Evolutionary conservation across 169 alveolate genomes (phyloP), one percentile per base, ranked within the genome.

Genomic region (Babesia caballi): DNA sequence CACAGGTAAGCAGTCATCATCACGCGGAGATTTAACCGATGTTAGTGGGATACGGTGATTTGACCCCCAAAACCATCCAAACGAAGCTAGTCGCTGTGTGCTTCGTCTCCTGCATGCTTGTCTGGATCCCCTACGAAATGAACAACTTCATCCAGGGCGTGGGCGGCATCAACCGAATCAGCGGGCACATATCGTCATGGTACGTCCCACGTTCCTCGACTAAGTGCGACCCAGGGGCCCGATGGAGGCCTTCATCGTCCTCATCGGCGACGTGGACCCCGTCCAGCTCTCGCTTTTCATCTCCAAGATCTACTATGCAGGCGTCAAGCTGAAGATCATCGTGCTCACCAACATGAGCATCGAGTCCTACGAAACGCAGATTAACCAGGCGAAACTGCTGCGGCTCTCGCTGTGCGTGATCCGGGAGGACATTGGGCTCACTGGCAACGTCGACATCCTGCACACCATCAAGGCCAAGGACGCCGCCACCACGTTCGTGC

Each of bases 21-120:
- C 2, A 2, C 40, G 21, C 21, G 21, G 23, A 3, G 28, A 15
- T 17, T 28, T 33, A 35, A 33, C 15, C 40, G 3, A 17, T 4
- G 14, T 28, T 65, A 77, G 92, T 88, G 52, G 93, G 93, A 17
- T 88, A 88, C 68, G 93, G 93, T 44, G 93, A 88, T 47, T 60
- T 88, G 53, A 51, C 67, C 30, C 93, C 93, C 3, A 41, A 53
- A 70, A 88, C 86, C 52, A 82, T 76, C 41, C 61, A 77, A 66
- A 83, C 91, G 27, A 78, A 80, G 49, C 69, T 88, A 21, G 76
- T 77, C 15, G 81, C 91, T 32, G 72, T 88, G 27, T 58, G 75
- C 59, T 88, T 77, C 54, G 71, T 88, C 66, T 81, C 80, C 44
- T 84, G 87, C 73, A 82, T 85, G 60, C 82, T 88, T 21, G 80